phyloP scores from a whole-genome alignment of 2,329 filamentous ascomycete species.

The Geoglossum cookeanum region DNA sequence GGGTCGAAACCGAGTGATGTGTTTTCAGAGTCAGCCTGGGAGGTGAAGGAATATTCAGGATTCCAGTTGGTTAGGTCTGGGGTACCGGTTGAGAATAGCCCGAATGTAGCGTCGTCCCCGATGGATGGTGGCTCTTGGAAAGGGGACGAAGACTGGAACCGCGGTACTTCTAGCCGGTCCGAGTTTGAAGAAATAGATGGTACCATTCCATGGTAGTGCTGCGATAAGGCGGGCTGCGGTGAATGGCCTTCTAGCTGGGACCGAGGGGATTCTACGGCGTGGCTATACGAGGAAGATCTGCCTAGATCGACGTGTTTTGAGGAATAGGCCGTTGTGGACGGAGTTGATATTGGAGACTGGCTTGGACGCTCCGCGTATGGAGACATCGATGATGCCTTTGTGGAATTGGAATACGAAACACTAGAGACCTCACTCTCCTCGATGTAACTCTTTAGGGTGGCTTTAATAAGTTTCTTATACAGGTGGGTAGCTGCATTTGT shows the following conservation, averaged over 20 bases:
- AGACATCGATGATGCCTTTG: conserved; percentile 18
- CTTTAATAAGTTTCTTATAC: conserved; percentile 68
- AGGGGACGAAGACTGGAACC: background rate
- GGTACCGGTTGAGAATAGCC: background rate
- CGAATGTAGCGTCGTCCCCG: background rate
- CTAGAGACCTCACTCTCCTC: conserved; percentile 32
- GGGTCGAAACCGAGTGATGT: background rate
- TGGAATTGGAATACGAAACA: conserved; percentile 27
- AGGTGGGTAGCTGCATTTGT: conserved; percentile 68
- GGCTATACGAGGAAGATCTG: background rate
- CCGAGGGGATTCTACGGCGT: background rate
- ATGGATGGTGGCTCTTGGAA: background rate
- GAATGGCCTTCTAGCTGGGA: background rate
- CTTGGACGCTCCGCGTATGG: conserved; percentile 19
- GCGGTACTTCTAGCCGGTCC: background rate
- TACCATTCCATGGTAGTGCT: background rate
- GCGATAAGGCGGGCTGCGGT: background rate
- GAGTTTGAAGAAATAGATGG: background rate
- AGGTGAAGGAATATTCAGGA: background rate
- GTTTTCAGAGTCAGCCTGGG: background rate
- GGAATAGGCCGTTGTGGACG: background rate
- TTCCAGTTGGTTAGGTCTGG: background rate
- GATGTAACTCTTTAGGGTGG: conserved; percentile 78
- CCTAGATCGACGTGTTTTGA: background rate
- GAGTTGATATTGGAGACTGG: conserved; percentile 15